These are phyloP conservation scores for Lanmaoa rubissima DNA, from an alignment of 768 basidiomycete genomes.

Conservation along the genomic window DNA sequence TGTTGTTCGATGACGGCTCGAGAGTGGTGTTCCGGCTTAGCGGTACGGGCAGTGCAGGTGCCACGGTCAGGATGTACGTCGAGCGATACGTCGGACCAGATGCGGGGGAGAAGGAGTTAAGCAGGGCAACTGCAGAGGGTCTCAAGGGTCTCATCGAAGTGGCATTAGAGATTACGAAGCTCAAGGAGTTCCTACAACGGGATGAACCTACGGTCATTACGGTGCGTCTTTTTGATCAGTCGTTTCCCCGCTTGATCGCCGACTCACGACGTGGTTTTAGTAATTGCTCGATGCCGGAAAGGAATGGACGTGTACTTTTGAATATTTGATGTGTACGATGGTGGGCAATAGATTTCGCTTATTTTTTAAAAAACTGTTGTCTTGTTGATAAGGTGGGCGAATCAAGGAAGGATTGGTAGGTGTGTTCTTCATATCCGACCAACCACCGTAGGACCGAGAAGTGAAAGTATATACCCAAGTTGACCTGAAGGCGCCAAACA, in stretches of 20 bases:
- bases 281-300: constrained; percentile 10
- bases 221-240: constrained; percentile 40
- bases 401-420: neutral
- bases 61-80: constrained; percentile 94
- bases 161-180: constrained; percentile 78
- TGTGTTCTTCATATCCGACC: constrained; percentile 10
- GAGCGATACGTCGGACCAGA: constrained; percentile 83
- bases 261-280: constrained; percentile 5
- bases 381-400: neutral
- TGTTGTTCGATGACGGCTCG: constrained; percentile 88
- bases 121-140: constrained; percentile 81
- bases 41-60: constrained; percentile 94
- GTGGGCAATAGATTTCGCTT: constrained; percentile 10
- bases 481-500: too few species aligned
- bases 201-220: constrained; percentile 98
- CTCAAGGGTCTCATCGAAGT: constrained; percentile 95
- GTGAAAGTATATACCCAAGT: neutral
- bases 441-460: neutral
- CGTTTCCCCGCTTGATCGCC: constrained; percentile 2
- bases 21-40: constrained; percentile 94
- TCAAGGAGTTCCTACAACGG: constrained; percentile 82
- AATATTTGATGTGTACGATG: constrained; percentile 19
- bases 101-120: constrained; percentile 66
- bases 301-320: neutral
- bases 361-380: too few species aligned